Evolutionary conservation across 257 asterid genomes (phyloP), one percentile per base, ranked within the genome.

Genomic region (Rhazya stricta): DNA sequence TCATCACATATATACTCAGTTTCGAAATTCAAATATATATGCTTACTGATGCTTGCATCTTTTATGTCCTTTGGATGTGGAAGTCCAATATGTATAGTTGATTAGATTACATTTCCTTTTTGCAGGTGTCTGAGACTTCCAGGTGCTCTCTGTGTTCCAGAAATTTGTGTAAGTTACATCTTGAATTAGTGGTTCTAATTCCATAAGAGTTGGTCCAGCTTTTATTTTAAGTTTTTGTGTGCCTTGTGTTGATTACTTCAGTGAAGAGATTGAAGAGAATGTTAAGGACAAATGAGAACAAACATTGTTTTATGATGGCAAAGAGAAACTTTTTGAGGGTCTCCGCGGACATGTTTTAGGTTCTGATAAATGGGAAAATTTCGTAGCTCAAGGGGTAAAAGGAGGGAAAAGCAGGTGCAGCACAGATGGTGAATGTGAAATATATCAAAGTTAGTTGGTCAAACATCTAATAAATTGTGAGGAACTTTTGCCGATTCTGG

Each of bases 101-200:
- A 25, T 50, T 72, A 42, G 42, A 25, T 70, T 75, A 32, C 25
- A 48, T 67, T 74, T 76, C 58, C 29, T 0, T 16, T 70, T 85
- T 84, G 87, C 97, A 94, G 98, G 79, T 86, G 77, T 78, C 84
- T 94, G 79, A 87, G 93, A 74, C 89, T 94, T 72, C 91, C 90
- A 54, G 86, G 84, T 84, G 93, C 83, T 58, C 90, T 94, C 63
- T 92, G 94, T 80, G 84, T 85, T 57, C 84, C 90, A 60, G 95
- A 94, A 86, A 87, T 87, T 75, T 90, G 96, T 88, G 97, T 92
- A 85, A 92, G 99, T 87, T 87, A 68, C 69, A 69, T 18, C 18
- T 66, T 62, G 61, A 58, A 53, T 68, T 67, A 18, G 32, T 80
- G 65, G 67, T 76, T 68, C 19, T 32, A 27, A 11, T 73, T 67